Evolutionary conservation across 2,329 filamentous ascomycete species (phyloP).

Genomic region (Drechslerella coelobrocha): DNA sequence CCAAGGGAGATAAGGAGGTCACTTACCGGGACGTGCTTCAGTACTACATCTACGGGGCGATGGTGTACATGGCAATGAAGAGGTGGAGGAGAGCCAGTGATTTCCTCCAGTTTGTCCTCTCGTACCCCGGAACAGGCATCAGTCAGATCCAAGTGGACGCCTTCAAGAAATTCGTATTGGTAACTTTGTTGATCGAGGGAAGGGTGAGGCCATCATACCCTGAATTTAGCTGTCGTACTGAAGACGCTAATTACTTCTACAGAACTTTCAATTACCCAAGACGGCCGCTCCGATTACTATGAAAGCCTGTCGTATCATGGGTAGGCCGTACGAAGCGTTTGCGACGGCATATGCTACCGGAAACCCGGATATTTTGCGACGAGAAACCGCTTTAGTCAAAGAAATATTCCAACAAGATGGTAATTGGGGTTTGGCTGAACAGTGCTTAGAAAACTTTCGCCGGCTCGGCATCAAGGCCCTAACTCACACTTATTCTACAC

Average conservation of each 20-base stretch:
- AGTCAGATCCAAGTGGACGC: conserved; percentile 67
- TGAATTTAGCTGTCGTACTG: conserved; percentile 22
- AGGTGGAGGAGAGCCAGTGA: conserved; percentile 55
- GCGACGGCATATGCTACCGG: conserved; percentile 71
- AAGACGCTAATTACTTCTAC: background rate
- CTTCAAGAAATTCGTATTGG: conserved; percentile 88
- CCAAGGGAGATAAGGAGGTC: conserved; percentile 52
- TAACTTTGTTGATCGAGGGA: conserved; percentile 75
- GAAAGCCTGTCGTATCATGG: conserved; percentile 64
- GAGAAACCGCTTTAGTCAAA: conserved; percentile 68
- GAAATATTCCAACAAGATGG: conserved; percentile 73
- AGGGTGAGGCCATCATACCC: conserved; percentile 59
- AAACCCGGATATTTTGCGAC: conserved; percentile 67
- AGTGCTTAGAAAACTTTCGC: conserved; percentile 74
- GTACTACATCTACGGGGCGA: conserved; percentile 55
- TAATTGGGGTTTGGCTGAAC: conserved; percentile 73
- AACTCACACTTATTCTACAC: conserved; percentile 72
- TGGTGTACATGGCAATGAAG: conserved; percentile 56
- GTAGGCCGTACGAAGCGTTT: conserved; percentile 72
- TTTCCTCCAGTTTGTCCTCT: conserved; percentile 54
- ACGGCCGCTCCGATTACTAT: conserved; percentile 20
- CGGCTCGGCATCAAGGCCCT: conserved; percentile 77
- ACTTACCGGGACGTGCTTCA: conserved; percentile 54
- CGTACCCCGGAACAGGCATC: conserved; percentile 52
- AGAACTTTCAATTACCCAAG: conserved; percentile 48